Percentiles rank a stretch among this genome's conserved stretches.
phyloP scores from a whole-genome alignment of 441 rosid genomes.

The Gossypium davidsonii region DNA sequence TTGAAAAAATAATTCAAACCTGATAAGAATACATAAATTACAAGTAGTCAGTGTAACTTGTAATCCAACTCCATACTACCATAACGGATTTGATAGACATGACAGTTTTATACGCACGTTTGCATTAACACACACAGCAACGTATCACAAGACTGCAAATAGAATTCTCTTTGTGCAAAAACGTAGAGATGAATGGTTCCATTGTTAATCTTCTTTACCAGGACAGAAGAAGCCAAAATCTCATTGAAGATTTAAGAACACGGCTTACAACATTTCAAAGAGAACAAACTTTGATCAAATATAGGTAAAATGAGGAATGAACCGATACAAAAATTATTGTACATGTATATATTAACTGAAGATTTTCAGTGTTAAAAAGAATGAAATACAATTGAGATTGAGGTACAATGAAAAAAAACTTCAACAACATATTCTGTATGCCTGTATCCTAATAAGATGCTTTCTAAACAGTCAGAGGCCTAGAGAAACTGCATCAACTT shows the following conservation, averaged over 20 bases:
- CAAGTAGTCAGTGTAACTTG: too few relatives aligned
- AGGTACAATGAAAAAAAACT: neutral
- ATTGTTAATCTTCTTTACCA: neutral
- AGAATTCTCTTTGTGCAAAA: neutral
- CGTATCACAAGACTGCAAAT: neutral
- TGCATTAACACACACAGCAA: too few relatives aligned
- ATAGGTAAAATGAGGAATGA: neutral
- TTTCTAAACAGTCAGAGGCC: neutral
- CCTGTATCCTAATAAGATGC: slow-evolving; percentile 7
- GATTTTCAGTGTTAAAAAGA: neutral
- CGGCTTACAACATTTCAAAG: neutral
- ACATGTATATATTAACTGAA: neutral
- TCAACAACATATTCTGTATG: slow-evolving; percentile 1
- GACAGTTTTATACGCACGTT: too few relatives aligned
- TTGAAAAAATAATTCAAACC: too few relatives aligned
- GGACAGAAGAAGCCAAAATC: neutral
- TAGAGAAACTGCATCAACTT: neutral
- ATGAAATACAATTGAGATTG: neutral
- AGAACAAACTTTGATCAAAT: neutral
- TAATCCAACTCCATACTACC: too few relatives aligned
- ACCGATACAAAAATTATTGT: neutral
- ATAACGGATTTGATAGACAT: too few relatives aligned
- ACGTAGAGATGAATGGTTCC: neutral
- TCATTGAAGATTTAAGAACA: neutral
- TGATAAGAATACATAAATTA: too few relatives aligned